Conservation (phyloP, 2,329 filamentous ascomycete genomes). For the Paraphoma chrysanthemicola region DNA sequence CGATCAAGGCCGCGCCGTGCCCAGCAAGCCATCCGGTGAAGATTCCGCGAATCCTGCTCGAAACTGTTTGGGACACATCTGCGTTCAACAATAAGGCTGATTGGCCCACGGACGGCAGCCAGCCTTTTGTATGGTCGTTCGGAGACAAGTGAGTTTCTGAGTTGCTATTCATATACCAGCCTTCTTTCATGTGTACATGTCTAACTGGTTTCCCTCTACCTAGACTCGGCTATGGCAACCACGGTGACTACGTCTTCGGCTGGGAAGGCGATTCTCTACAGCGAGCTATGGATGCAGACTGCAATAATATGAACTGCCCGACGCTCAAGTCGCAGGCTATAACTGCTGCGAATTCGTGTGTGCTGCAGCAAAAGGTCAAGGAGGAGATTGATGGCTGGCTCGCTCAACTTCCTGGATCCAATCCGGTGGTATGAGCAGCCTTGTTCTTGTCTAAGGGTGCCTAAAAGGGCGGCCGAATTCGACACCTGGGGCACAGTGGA, state of each 20-base stretch:
- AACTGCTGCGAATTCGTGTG: neutral
- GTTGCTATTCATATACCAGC: too few relatives aligned
- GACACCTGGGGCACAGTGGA: too few relatives aligned
- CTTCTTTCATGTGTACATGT: too few relatives aligned
- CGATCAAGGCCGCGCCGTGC: constrained; percentile 24
- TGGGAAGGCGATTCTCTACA: neutral
- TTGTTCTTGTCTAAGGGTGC: too few relatives aligned
- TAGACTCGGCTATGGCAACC: too few relatives aligned
- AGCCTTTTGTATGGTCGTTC: constrained; percentile 33
- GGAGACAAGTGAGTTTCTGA: constrained; percentile 25
- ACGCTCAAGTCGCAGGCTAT: neutral
- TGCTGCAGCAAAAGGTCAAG: neutral
- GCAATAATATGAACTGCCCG: neutral
- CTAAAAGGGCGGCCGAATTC: too few relatives aligned
- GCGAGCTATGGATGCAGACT: neutral
- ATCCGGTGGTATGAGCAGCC: neutral
- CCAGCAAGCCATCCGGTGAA: constrained; percentile 53
- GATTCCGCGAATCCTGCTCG: constrained; percentile 56
- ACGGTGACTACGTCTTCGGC: neutral
- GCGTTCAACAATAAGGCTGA: constrained; percentile 32
- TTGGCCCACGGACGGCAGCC: constrained; percentile 31
- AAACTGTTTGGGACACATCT: constrained; percentile 42
- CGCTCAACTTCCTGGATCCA: neutral
- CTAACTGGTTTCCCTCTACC: too few relatives aligned
- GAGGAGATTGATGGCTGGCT: neutral